These are phyloP conservation scores for Colletotrichum orchidophilum DNA, from an alignment of 2,329 filamentous ascomycete species.

Conservation along the genomic window DNA sequence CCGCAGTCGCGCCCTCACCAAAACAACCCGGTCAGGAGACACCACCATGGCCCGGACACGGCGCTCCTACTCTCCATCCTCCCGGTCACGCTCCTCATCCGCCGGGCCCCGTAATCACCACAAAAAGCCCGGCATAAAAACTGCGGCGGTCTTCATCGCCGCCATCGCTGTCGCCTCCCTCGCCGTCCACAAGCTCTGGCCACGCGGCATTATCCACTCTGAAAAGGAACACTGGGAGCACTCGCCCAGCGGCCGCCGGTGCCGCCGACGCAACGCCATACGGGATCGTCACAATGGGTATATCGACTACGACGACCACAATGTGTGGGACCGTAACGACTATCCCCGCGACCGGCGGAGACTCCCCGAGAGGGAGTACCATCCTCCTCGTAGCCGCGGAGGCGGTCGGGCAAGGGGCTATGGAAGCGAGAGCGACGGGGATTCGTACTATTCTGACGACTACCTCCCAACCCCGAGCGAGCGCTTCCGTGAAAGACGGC, in stretches of 20 bases:
- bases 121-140: conserved; percentile 40
- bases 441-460: conserved; percentile 17
- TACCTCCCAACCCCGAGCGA: conserved; percentile 27
- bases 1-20: not conserved
- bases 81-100: conserved; percentile 15
- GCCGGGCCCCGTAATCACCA: not conserved
- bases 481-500: conserved; percentile 23
- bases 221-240: conserved; percentile 43
- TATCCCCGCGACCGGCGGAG: conserved; percentile 7
- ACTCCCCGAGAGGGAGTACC: not conserved
- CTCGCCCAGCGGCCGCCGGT: conserved; percentile 3
- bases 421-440: conserved; percentile 28
- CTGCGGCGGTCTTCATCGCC: conserved; percentile 44
- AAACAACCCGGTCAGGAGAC: not conserved
- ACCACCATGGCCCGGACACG: conserved; percentile 5
- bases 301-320: conserved; percentile 20
- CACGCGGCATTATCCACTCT: conserved; percentile 42
- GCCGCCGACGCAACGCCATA: conserved; percentile 12
- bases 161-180: conserved; percentile 47
- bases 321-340: conserved; percentile 7
- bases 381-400: conserved; percentile 17
- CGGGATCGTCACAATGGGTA: conserved; percentile 24
- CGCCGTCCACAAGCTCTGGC: conserved; percentile 47
- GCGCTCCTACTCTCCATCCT: conserved; percentile 7
- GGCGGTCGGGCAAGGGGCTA: conserved; percentile 24